Evolutionary conservation across 2,329 filamentous ascomycete genomes (phyloP).

Genomic region (Leptographium radiaticola): DNA sequence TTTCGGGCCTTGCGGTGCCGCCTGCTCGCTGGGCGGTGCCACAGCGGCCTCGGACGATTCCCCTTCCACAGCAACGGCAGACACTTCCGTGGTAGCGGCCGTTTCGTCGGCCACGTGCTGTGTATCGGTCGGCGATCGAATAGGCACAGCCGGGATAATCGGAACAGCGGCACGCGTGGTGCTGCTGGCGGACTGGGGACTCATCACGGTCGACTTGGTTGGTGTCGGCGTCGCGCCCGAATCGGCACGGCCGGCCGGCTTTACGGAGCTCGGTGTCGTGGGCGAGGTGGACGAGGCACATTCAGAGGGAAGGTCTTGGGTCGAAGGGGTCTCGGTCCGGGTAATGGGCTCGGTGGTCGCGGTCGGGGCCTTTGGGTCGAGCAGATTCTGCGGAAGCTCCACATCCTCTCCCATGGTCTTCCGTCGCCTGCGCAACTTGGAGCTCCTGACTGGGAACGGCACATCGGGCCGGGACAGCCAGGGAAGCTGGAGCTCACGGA

Average conservation of each 20-base stretch:
- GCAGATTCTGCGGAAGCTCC: slow-evolving; percentile 22
- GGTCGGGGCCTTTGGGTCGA: not conserved
- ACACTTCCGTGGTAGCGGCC: not conserved
- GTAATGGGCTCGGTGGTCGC: slow-evolving; percentile 2
- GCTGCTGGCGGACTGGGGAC: slow-evolving; percentile 14
- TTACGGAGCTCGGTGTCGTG: slow-evolving; percentile 21
- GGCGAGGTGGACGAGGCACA: slow-evolving; percentile 20
- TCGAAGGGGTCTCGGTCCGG: slow-evolving; percentile 18
- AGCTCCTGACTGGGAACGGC: slow-evolving; percentile 32
- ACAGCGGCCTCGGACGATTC: slow-evolving; percentile 15
- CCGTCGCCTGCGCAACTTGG: slow-evolving; percentile 29
- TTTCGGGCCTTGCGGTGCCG: slow-evolving; percentile 15
- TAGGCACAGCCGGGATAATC: slow-evolving; percentile 34
- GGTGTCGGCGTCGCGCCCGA: slow-evolving; percentile 12
- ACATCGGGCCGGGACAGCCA: slow-evolving; percentile 41
- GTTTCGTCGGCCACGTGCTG: not conserved
- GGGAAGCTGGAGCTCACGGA: slow-evolving; percentile 30
- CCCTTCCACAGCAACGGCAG: slow-evolving; percentile 7
- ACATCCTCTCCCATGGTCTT: slow-evolving; percentile 24
- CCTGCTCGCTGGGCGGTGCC: slow-evolving; percentile 6
- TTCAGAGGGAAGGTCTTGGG: slow-evolving; percentile 19
- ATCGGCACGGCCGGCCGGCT: slow-evolving; percentile 12
- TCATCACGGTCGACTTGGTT: not conserved
- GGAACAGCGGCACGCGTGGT: slow-evolving; percentile 26
- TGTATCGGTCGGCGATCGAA: not conserved